Percentiles rank a stretch among this genome's conserved stretches.
phyloP scores from a whole-genome alignment of 208 protist genomes.

The Acanthamoeba comandoni region DNA sequence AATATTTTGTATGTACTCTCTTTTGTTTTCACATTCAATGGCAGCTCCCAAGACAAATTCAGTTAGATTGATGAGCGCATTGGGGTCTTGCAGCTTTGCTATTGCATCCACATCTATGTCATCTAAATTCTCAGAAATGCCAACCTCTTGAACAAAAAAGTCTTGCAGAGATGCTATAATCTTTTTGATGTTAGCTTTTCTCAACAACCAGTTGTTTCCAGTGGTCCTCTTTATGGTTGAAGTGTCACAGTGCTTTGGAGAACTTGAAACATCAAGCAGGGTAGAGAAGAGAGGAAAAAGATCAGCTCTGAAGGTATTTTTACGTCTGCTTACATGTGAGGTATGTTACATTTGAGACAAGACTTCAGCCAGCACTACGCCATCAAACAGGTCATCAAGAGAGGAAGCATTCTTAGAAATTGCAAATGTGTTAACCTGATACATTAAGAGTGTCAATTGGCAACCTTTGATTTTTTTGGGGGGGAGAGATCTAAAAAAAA shows the following conservation, averaged over 20 bases:
- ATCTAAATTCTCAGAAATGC: not conserved
- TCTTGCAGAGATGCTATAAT: conserved; percentile 65
- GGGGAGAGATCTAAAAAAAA: too few relatives aligned
- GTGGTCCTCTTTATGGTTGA: conserved; percentile 33
- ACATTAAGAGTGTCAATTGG: too few relatives aligned
- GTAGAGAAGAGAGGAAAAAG: not conserved
- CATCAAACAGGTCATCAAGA: conserved; percentile 76
- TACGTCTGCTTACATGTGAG: too few relatives aligned
- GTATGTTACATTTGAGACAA: conserved; percentile 80
- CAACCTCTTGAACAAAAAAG: conserved; percentile 69
- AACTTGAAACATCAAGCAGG: not conserved
- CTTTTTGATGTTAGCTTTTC: conserved; percentile 75
- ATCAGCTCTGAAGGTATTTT: too few relatives aligned
- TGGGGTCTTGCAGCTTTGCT: conserved; percentile 1
- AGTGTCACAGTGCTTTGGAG: conserved; percentile 27
- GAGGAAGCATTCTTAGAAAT: conserved; percentile 47
- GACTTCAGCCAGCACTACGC: conserved; percentile 78
- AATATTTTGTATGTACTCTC: conserved; percentile 78
- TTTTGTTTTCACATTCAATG: conserved; percentile 79
- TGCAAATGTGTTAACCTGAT: conserved; percentile 81
- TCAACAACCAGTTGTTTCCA: conserved; percentile 63
- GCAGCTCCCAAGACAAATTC: conserved; percentile 75
- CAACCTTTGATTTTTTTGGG: too few relatives aligned
- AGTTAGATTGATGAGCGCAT: conserved; percentile 75
- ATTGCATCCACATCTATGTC: conserved; percentile 60